Percentiles rank a stretch among this genome's conserved stretches.
Conservation (phyloP, 345 rosid species). For the Melaleuca alternifolia region DNA sequence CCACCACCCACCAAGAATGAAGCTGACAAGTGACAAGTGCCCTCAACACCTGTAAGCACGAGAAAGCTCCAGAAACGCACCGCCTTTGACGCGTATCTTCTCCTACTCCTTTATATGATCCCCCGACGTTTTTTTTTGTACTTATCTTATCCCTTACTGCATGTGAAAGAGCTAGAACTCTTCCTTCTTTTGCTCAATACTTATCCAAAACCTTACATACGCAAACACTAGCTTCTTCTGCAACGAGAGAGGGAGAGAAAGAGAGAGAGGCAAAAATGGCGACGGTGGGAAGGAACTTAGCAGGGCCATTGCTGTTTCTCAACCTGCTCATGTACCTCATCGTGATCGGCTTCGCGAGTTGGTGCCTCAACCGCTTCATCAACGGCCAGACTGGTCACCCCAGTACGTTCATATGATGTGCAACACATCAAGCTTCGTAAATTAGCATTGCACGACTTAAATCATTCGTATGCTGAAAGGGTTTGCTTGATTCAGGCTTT, state of each 20-base stretch:
- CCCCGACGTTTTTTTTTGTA: neutral
- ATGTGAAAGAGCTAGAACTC: neutral
- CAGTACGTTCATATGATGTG: conserved; percentile 21
- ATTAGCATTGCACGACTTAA: neutral
- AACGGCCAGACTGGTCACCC: conserved; percentile 77
- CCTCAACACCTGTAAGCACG: neutral
- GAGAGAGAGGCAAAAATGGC: conserved; percentile 21
- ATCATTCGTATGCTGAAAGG: neutral
- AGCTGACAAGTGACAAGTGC: neutral
- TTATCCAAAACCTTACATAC: neutral
- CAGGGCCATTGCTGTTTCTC: conserved; percentile 83
- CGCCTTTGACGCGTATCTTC: neutral
- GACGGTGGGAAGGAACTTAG: conserved; percentile 72
- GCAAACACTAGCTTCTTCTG: neutral
- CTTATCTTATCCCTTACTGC: neutral
- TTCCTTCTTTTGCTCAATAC: too few relatives aligned
- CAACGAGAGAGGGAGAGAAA: neutral
- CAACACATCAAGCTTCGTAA: neutral
- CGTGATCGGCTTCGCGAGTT: conserved; percentile 74
- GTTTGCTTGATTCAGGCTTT: conserved; percentile 32
- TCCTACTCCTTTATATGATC: neutral
- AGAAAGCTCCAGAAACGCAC: neutral
- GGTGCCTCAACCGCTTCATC: conserved; percentile 68
- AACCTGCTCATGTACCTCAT: conserved; percentile 72
- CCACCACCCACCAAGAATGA: neutral